These are phyloP conservation scores for Torulaspora microellipsoides DNA, from an alignment of 805 yeast species.

Conservation along the genomic window DNA sequence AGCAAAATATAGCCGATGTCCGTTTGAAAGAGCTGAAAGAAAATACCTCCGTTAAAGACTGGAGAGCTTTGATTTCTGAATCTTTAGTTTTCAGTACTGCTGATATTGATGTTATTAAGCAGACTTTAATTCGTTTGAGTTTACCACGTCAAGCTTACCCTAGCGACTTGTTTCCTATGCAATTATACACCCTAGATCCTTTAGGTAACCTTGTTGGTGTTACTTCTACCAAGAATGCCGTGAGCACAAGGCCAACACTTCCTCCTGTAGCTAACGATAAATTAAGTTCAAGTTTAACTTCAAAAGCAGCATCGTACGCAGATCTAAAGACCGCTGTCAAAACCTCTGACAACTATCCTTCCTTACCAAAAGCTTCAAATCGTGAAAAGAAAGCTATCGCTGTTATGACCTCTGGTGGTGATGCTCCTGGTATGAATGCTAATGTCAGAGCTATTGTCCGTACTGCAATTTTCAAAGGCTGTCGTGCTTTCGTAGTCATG, in stretches of 20 bases:
- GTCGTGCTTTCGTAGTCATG: constrained; percentile 58
- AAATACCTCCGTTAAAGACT: constrained; percentile 34
- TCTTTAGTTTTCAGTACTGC: constrained; percentile 33
- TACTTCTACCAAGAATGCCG: constrained; percentile 52
- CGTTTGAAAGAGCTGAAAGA: constrained; percentile 8
- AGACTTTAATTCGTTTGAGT: constrained; percentile 22
- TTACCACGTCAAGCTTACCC: constrained; percentile 56
- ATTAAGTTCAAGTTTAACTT: constrained; percentile 12
- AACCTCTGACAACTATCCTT: constrained; percentile 5
- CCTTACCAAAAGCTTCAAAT: constrained; percentile 4
- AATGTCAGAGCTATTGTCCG: constrained; percentile 66
- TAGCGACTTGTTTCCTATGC: constrained; percentile 65
- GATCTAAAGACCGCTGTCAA: constrained; percentile 9
- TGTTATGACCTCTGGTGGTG: constrained; percentile 75
- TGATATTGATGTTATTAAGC: constrained; percentile 23
- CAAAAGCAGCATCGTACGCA: constrained; percentile 12
- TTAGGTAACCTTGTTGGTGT: constrained; percentile 76
- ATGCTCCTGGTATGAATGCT: constrained; percentile 74
- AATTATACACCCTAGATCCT: constrained; percentile 73
- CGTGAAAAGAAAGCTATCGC: constrained; percentile 47
- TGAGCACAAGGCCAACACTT: constrained; percentile 37
- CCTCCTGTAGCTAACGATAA: constrained; percentile 10
- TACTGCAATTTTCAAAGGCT: constrained; percentile 56
- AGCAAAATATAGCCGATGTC: constrained; percentile 8
- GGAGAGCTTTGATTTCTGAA: constrained; percentile 44